Evolutionary conservation across 1,284 basidiomycete species (phyloP).

Genomic region (Singerocomus inundabilis): DNA sequence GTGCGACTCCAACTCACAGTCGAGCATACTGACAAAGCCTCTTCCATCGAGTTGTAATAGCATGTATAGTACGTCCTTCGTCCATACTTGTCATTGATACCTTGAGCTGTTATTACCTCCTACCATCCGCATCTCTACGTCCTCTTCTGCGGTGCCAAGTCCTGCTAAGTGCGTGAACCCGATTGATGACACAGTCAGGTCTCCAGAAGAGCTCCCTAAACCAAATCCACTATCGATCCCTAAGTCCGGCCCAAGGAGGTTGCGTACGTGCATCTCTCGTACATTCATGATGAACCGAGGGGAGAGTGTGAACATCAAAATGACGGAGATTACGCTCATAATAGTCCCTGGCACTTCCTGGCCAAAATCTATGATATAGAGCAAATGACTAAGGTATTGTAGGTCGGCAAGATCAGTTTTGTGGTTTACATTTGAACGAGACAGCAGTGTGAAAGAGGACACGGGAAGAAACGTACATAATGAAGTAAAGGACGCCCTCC

Average conservation of each 20-base stretch:
- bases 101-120: neutral
- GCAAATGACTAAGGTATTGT: conserved; percentile 12
- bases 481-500: conserved; percentile 18
- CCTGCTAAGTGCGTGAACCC: neutral
- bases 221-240: conserved; percentile 23
- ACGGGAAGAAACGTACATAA: conserved; percentile 15
- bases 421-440: neutral
- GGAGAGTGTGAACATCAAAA: conserved; percentile 15
- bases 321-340: neutral
- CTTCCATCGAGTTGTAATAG: no score
- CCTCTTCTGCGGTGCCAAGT: neutral
- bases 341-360: neutral
- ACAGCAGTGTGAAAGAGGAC: neutral
- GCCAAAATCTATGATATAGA: conserved; percentile 15
- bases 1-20: no score
- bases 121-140: conserved; percentile 11
- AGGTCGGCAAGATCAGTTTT: neutral
- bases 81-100: neutral
- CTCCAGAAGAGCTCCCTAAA: neutral
- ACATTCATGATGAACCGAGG: conserved; percentile 24
- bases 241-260: neutral
- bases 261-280: conserved; percentile 12
- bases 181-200: neutral
- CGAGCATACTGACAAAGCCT: no score
- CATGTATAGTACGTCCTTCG: no score